These are phyloP conservation scores for Pelargonium fulgidum DNA, from an alignment of 441 rosid genomes.

Conservation along the genomic window DNA sequence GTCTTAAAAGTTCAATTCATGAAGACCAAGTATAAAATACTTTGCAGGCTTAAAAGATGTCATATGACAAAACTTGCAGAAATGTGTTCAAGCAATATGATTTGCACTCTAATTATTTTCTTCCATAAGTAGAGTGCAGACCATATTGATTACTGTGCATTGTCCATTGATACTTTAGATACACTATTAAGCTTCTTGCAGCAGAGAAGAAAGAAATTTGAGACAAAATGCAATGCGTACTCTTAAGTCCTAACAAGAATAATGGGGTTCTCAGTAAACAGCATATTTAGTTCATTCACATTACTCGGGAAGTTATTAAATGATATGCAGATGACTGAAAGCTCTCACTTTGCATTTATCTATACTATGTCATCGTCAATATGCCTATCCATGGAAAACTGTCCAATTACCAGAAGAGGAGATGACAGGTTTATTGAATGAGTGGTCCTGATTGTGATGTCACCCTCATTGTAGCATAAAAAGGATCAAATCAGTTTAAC, in stretches of 20 bases:
- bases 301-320: not conserved
- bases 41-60: not conserved
- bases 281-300: not conserved
- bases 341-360: not conserved
- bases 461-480: not conserved
- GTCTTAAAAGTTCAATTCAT: not conserved
- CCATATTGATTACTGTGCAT: not conserved
- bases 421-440: not conserved
- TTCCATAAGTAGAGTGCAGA: not conserved
- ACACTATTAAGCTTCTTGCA: not conserved
- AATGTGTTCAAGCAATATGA: not conserved
- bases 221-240: not conserved
- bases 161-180: not conserved
- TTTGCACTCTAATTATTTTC: slow-evolving; percentile 1
- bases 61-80: not conserved
- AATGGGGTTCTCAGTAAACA: not conserved
- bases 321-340: not conserved
- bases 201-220: not conserved
- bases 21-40: not conserved
- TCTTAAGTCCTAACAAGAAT: not conserved
- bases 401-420: not conserved
- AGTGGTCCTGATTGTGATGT: not conserved
- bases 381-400: not conserved
- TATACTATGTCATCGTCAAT: not conserved
- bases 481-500: not conserved